Percentiles rank a stretch among this genome's conserved stretches.
These are phyloP conservation scores for Trichoderma cornu-damae DNA, from an alignment of 2,329 filamentous ascomycete species.

Conservation along the genomic window DNA sequence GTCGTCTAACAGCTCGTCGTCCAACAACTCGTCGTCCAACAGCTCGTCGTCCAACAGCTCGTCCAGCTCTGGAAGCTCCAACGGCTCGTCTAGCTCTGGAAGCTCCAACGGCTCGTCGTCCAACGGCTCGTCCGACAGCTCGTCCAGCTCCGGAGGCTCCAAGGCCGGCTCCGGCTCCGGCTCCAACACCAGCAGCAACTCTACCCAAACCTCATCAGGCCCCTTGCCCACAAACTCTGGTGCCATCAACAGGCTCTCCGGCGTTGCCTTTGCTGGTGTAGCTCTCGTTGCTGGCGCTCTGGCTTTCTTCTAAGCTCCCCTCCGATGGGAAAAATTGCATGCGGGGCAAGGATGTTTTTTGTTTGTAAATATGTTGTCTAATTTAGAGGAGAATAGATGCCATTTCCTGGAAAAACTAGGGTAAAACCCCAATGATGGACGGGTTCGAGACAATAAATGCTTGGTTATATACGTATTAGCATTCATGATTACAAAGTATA, in stretches of 20 bases:
- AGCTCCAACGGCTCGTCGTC: not conserved
- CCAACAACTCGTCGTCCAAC: too few relatives aligned
- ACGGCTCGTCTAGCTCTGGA: not conserved
- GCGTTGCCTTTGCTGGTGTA: conserved; percentile 20
- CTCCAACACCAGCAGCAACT: not conserved
- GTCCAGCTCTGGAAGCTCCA: conserved; percentile 1
- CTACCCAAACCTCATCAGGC: conserved; percentile 6
- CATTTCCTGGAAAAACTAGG: not conserved
- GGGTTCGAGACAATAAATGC: conserved; percentile 10
- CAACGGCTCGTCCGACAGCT: not conserved
- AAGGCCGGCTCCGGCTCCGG: conserved; percentile 8
- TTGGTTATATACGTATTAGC: too few relatives aligned
- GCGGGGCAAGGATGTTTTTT: not conserved
- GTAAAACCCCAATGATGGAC: conserved; percentile 16
- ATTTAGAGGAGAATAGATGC: not conserved
- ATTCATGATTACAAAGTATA: not conserved
- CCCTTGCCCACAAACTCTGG: not conserved
- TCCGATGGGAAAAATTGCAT: not conserved
- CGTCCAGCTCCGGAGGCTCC: not conserved
- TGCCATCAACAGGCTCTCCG: conserved; percentile 18
- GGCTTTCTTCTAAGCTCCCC: conserved; percentile 21
- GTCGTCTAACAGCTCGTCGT: too few relatives aligned
- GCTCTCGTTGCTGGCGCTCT: conserved; percentile 18
- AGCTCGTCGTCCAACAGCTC: too few relatives aligned
- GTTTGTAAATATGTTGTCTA: conserved; percentile 6